Evolutionary conservation across 768 basidiomycete species (phyloP), one percentile per base, ranked within the genome.

Genomic region (Lactifluus piperatus): DNA sequence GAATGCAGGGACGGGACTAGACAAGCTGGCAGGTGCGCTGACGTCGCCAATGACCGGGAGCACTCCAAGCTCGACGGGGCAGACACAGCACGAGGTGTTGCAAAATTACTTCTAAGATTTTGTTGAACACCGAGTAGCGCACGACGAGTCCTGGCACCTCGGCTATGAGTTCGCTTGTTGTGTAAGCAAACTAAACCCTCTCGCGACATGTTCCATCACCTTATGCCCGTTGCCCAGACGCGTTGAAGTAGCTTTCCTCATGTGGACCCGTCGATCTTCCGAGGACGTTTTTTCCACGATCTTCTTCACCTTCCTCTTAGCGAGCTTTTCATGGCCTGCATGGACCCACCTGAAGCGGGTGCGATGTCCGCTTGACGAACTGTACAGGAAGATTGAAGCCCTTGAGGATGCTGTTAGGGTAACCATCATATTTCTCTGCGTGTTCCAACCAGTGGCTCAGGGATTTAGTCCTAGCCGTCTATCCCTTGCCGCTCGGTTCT

Each of bases 361-460:
- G 43, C 36, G 51, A 11, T 4, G 8, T 20, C 54, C 6, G 4
- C 44, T 60, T 9, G 43, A 39, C 13, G 49, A 39, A 5, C 16
- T 56, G 24, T 24, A 14, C 18, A 8, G 1, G 20, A 56, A 26
- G 44, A 51, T 60, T 1, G 49, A 56, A 1, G 44, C n/a, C 8
- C 43, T 61, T 56, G 49, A 61, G 5, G 18, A 47, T 20, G 51
- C 60, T 29, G 22, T 52, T 37, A 29, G 29, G 50, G 60, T 61
- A 34, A 39, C 11, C 6, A 10, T 20, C 32, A 11, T 4, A 9
- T 41, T 26, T 20, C 24, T 7, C 1, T 18, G 3, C 5, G 8
- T n/a, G 16, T 51, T 26, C 29, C 18, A 27, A 6, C 24, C 27
- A 10, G 44, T 10, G 0, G 20, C 41, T 56, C 29, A 61, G 3